Evolutionary conservation across 345 rosid genomes (phyloP), one percentile per base, ranked within the genome.

Genomic region (Acer yangbiense): DNA sequence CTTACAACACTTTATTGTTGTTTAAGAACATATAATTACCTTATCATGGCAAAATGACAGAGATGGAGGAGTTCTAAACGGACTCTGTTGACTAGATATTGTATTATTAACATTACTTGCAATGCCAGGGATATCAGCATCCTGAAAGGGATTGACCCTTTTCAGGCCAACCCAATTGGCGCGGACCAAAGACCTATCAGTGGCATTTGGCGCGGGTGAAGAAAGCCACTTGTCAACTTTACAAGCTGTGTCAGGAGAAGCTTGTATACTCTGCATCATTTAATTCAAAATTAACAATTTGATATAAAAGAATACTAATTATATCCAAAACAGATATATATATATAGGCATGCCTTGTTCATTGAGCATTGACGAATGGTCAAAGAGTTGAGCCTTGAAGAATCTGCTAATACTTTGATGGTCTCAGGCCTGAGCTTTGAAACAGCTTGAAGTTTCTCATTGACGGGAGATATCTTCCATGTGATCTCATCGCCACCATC

Each of bases 391-490:
- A 82, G 77, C 84, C 87, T 88, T 3, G 85, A 78, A 62, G 97
- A 85, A 77, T 81, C 85, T 55, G 90, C 85, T 78, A 88, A 87
- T 57, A 82, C 74, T 69, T 85, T 86, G 60, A 86, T 74, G 75
- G 85, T 80, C 79, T 88, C 88, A 5, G 93, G 90, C 82, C 80
- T 62, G 48, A 84, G 82, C 86, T 92, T 95, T 7, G 97, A 87
- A 61, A 89, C 82, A 65, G 97, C 85, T 72, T 83, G 88, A 60
- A 96, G 92, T 66, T 94, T 90, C 86, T 94, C 88, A 71, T 89
- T 91, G 72, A 96, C 91, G 0, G 99, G 99, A 85, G 99, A 92
- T 78, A 94, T 86, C 90, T 88, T 96, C 99, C 99, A 96, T 9
- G 94, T 91, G 41, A 96, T 82, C 83, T 90, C 97, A 52, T 90